Base-by-base conservation (phyloP, 78 protist species). In the Monocercomonoides exilis region DNA sequence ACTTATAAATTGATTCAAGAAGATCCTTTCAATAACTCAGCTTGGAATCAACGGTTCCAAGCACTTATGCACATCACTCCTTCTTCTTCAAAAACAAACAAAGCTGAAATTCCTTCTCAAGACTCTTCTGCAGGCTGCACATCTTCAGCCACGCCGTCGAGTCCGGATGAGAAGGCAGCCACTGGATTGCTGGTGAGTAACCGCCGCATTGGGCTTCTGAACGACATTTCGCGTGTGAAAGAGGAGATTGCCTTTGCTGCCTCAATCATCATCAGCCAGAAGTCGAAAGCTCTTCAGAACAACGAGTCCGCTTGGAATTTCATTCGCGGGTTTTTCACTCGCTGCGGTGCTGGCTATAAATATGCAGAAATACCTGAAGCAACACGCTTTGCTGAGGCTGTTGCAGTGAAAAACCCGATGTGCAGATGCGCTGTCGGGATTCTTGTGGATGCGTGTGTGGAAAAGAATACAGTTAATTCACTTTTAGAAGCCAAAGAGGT, bases 11-110 rank as follows among this genome's bases (percentile, higher is more conserved):
- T 95, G 11, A 34, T 96, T 54, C 36, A 77, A 2, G 43, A 87
- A 1, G 98, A 96, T 54, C 88, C 89, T 45, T 84, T 95, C 46
- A 96, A 96, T 88, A 96, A 96, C 85, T 95, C 97, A 4, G 97
- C 95, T 3, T 96, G 98, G 98, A 96, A 96, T 85, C 96, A 96
- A 32, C 85, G 96, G 33, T 92, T 54, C 70, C 70, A 54, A 21
- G 70, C 70, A 54, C 70, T 54, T 54, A 29, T 21, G 70, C 70
- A 21, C 11, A 21, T 54, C 21, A 54, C 38, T 54, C 70, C 70
- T 29, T 29, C 70, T 11, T n/a, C n/a, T n/a, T n/a, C n/a, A n/a
- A n/a, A n/a, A n/a, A n/a, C n/a, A n/a, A n/a, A n/a, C n/a, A n/a
- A n/a, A n/a, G n/a, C n/a, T n/a, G n/a, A n/a, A n/a, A n/a, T n/a